Conservation (phyloP, 2,329 filamentous ascomycete species). For the Dryadomyces quercivorus region DNA sequence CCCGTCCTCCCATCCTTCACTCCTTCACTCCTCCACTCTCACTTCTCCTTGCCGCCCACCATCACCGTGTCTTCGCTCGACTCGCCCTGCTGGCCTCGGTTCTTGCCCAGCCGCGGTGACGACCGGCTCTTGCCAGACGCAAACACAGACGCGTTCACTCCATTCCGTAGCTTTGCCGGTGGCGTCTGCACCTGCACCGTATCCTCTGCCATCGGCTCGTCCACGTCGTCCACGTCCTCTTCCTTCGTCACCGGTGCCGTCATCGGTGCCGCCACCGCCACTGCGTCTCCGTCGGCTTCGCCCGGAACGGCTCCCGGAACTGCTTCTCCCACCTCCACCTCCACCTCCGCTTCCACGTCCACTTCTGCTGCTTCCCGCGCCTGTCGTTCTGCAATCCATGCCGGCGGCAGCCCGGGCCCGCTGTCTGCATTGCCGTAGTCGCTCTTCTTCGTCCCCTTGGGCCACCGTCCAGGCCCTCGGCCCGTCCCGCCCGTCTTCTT, state of each 20-base stretch:
- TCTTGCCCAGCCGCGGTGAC: constrained; percentile 15
- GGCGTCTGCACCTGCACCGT: constrained; percentile 26
- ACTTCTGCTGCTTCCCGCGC: not conserved
- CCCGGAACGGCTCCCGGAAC: not conserved
- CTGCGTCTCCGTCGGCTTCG: not conserved
- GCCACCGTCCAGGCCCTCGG: constrained; percentile 52
- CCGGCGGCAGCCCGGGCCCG: constrained; percentile 50
- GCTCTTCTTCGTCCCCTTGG: constrained; percentile 55
- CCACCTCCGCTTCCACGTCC: not conserved
- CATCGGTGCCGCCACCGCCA: not conserved
- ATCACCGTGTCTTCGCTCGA: constrained; percentile 16
- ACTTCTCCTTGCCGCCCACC: constrained; percentile 14
- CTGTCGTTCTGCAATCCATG: constrained; percentile 30
- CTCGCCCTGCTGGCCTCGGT: constrained; percentile 1
- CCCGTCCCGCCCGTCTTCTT: constrained; percentile 51
- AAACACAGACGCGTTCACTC: constrained; percentile 6
- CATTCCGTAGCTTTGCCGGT: constrained; percentile 14
- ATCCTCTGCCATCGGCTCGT: constrained; percentile 15
- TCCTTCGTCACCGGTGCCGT: not conserved
- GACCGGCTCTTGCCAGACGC: constrained; percentile 12
- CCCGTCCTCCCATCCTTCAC: no score
- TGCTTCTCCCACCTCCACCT: not conserved
- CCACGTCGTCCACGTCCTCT: constrained; percentile 12
- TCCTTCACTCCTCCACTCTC: no score
- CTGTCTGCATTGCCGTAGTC: constrained; percentile 56